Conservation (phyloP, 805 yeast species). For the Barnettozyma californica region DNA sequence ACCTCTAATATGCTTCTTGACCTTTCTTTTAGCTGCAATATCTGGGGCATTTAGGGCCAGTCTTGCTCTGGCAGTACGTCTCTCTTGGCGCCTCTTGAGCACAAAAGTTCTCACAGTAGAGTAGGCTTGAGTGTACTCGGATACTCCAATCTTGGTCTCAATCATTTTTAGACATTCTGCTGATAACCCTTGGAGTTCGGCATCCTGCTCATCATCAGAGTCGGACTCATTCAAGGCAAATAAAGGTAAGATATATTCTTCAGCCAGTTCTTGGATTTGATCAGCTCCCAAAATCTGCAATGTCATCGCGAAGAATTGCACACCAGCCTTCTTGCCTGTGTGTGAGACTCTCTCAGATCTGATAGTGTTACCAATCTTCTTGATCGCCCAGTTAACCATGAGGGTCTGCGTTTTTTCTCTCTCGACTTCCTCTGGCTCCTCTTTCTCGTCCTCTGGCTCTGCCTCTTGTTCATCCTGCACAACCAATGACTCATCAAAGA, state of each 20-base stretch:
- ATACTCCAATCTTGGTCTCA: conserved; percentile 64
- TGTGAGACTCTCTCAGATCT: conserved; percentile 59
- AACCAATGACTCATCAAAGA: conserved; percentile 22
- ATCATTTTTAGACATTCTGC: conserved; percentile 64
- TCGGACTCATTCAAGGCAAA: conserved; percentile 42
- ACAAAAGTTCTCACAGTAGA: conserved; percentile 60
- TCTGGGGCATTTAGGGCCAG: conserved; percentile 78
- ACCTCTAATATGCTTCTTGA: conserved; percentile 67
- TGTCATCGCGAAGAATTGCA: conserved; percentile 66
- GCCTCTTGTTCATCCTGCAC: conserved; percentile 22
- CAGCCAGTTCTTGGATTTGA: conserved; percentile 38
- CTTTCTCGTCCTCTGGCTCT: conserved; percentile 20
- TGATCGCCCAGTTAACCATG: conserved; percentile 56
- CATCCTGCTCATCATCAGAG: conserved; percentile 39
- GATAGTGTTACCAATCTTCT: conserved; percentile 56
- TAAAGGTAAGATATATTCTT: conserved; percentile 50
- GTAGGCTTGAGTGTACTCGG: conserved; percentile 58
- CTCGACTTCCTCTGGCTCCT: conserved; percentile 21
- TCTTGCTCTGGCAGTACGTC: conserved; percentile 71
- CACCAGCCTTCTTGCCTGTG: conserved; percentile 58
- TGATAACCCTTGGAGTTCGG: conserved; percentile 48
- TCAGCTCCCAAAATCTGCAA: conserved; percentile 43
- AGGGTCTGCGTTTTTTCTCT: conserved; percentile 17
- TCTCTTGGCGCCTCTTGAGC: conserved; percentile 59
- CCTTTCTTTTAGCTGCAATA: conserved; percentile 68